Evolutionary conservation across 805 yeast genomes (phyloP).

Genomic region (Candida stauntonica): DNA sequence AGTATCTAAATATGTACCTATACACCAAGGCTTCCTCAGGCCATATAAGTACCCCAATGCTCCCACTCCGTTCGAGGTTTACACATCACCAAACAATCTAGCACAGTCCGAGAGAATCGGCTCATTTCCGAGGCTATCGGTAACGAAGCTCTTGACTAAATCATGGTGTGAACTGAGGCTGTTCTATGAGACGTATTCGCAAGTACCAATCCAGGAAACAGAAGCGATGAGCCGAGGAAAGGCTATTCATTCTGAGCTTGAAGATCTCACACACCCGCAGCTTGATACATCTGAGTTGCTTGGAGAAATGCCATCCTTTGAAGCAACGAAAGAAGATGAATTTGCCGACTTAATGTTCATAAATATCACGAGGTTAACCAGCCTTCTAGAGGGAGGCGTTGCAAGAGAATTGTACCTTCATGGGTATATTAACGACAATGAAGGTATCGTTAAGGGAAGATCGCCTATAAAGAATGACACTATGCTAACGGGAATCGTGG

Average conservation of each 20-base stretch:
- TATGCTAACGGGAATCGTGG: constrained; percentile 62
- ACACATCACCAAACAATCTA: constrained; percentile 4
- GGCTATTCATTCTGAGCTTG: constrained; percentile 43
- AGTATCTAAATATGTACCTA: constrained; percentile 7
- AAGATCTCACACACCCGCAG: constrained; percentile 40
- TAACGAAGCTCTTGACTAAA: constrained; percentile 53
- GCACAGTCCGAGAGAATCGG: constrained; percentile 3
- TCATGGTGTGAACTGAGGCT: constrained; percentile 67
- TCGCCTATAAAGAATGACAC: constrained; percentile 29
- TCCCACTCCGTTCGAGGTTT: constrained; percentile 20
- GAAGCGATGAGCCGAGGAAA: constrained; percentile 44
- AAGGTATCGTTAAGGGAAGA: constrained; percentile 6
- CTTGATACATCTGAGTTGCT: constrained; percentile 5
- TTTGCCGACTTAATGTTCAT: constrained; percentile 37
- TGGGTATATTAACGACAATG: constrained; percentile 20
- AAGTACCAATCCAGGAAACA: constrained; percentile 33
- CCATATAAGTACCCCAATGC: constrained; percentile 2
- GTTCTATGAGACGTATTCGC: constrained; percentile 48
- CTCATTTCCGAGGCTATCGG: constrained; percentile 41
- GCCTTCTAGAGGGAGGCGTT: constrained; percentile 42
- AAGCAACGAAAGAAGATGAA: constrained; percentile 14
- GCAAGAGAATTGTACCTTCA: constrained; percentile 59
- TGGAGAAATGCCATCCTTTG: constrained; percentile 1
- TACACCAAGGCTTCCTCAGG: constrained; percentile 6
- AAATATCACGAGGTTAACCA: constrained; percentile 37